Evolutionary conservation across 345 rosid species (phyloP).

Genomic region (Toxicodendron radicans): DNA sequence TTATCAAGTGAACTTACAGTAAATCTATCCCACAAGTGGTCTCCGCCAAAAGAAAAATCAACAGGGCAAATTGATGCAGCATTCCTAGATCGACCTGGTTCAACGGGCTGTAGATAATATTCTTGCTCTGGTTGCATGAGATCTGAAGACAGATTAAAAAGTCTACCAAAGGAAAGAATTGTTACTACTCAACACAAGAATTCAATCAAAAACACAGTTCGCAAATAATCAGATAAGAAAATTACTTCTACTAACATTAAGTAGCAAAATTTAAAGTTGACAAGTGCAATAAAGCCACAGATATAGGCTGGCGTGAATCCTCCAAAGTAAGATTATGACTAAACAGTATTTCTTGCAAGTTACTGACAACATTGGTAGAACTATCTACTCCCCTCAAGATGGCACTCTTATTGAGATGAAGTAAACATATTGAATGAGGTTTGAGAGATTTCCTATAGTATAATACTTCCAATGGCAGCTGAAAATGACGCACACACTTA

Average conservation of each 20-base stretch:
- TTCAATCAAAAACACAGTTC: neutral
- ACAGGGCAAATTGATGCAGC: conserved; percentile 83
- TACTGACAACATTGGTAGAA: neutral
- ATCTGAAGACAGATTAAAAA: conserved; percentile 77
- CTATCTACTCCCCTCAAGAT: neutral
- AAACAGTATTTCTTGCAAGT: neutral
- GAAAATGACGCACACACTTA: neutral
- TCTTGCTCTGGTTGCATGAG: conserved; percentile 89
- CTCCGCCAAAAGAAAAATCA: conserved; percentile 85
- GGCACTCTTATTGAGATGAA: neutral
- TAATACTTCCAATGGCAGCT: neutral
- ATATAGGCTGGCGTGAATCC: neutral
- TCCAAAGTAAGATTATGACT: neutral
- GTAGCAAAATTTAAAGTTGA: neutral
- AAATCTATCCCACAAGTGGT: conserved; percentile 94
- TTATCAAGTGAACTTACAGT: conserved; percentile 59
- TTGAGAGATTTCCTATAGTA: neutral
- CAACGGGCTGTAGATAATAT: conserved; percentile 87
- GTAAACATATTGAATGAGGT: neutral
- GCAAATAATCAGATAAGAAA: neutral
- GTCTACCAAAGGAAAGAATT: conserved; percentile 41
- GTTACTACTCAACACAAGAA: conserved; percentile 16
- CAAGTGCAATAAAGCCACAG: neutral
- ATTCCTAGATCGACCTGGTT: conserved; percentile 71
- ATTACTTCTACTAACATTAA: neutral